Evolutionary conservation across 305 asterid genomes (phyloP).

Genomic region (Fraxinus greggii): DNA sequence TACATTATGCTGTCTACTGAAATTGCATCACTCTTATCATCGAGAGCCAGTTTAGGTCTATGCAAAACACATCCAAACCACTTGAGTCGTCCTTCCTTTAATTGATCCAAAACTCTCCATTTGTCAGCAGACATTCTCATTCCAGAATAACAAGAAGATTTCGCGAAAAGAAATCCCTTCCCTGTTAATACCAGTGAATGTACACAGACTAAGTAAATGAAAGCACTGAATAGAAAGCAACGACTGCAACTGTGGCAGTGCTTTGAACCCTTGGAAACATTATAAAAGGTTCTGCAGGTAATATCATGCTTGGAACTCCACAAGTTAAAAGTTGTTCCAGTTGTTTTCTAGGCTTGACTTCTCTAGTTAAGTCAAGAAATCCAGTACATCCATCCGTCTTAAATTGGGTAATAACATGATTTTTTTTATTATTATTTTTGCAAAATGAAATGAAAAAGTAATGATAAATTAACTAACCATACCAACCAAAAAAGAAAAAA

Average conservation of each 20-base stretch:
- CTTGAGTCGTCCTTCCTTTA: not conserved
- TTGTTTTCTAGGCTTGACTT: not conserved
- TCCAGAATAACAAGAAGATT: not conserved
- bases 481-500: too few relatives aligned
- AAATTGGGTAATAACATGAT: too few relatives aligned
- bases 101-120: not conserved
- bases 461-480: not conserved
- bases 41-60: not conserved
- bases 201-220: not conserved
- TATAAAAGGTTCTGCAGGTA: not conserved
- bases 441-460: too few relatives aligned
- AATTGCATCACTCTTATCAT: not conserved
- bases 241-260: not conserved
- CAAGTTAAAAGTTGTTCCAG: too few relatives aligned
- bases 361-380: not conserved
- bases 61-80: not conserved
- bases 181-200: not conserved
- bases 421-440: too few relatives aligned
- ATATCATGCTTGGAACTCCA: not conserved
- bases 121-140: not conserved
- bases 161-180: too few relatives aligned
- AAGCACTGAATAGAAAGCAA: too few relatives aligned
- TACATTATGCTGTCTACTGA: too few relatives aligned
- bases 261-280: not conserved
- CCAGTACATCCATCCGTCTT: not conserved